These are phyloP conservation scores for Camelina neglecta DNA, from an alignment of 345 rosid species.

Conservation along the genomic window DNA sequence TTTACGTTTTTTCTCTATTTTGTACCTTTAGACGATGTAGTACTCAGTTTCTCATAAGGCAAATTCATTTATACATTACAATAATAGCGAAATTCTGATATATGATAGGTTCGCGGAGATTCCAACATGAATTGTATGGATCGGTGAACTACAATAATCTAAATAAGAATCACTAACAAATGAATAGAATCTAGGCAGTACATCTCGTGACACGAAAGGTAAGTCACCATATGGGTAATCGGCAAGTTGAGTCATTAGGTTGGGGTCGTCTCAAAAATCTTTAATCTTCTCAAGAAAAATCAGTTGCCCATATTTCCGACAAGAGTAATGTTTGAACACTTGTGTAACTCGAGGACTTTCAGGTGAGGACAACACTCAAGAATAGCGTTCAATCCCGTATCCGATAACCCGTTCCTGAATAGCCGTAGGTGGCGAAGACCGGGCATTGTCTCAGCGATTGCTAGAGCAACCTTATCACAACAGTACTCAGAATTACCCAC, in stretches of 20 bases:
- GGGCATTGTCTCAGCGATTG: slow-evolving; percentile 66
- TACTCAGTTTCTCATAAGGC: neutral
- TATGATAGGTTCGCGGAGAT: neutral
- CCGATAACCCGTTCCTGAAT: slow-evolving; percentile 56
- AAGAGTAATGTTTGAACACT: slow-evolving; percentile 56
- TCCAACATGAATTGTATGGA: neutral
- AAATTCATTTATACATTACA: neutral
- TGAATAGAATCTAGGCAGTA: neutral
- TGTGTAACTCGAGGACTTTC: slow-evolving; percentile 66
- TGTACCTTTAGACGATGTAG: too few species aligned
- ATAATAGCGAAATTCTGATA: neutral
- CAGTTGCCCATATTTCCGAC: slow-evolving; percentile 51
- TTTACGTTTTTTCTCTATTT: too few species aligned
- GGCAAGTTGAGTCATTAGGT: neutral
- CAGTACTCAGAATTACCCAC: slow-evolving; percentile 33
- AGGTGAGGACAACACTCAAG: slow-evolving; percentile 65
- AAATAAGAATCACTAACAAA: neutral
- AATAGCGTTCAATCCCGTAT: slow-evolving; percentile 60
- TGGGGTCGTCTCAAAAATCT: slow-evolving; percentile 52
- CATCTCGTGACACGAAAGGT: too few species aligned
- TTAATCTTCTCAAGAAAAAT: slow-evolving; percentile 49
- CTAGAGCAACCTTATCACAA: slow-evolving; percentile 53
- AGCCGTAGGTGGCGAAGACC: slow-evolving; percentile 56
- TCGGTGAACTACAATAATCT: neutral
- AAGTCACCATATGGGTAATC: neutral